phyloP scores from a whole-genome alignment of 2,329 filamentous ascomycete genomes.

The Diaporthe helianthi region DNA sequence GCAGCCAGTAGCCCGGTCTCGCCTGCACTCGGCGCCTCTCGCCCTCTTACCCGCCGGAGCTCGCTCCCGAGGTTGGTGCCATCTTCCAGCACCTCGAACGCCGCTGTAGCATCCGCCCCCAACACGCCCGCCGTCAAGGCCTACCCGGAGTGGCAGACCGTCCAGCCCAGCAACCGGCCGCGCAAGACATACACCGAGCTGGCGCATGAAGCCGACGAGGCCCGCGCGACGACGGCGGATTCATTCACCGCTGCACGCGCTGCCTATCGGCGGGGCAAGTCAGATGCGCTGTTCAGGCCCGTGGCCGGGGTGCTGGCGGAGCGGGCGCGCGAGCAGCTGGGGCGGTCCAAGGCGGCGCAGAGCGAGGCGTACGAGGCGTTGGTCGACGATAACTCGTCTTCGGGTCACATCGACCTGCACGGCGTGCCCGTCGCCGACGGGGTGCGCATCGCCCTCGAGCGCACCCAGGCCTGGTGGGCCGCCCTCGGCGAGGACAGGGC shows the following conservation, averaged over 20 bases:
- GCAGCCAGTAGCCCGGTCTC: slow-evolving; percentile 25
- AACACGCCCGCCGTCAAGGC: slow-evolving; percentile 12
- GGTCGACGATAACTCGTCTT: slow-evolving; percentile 71
- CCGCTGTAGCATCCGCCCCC: slow-evolving; percentile 40
- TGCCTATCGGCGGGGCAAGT: slow-evolving; percentile 60
- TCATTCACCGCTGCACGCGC: slow-evolving; percentile 49
- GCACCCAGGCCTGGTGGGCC: slow-evolving; percentile 79
- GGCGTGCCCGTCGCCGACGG: slow-evolving; percentile 83
- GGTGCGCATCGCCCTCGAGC: slow-evolving; percentile 75
- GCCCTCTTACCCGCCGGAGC: slow-evolving; percentile 6
- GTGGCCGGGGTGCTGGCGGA: slow-evolving; percentile 80
- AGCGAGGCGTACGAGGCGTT: slow-evolving; percentile 73
- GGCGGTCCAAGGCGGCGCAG: slow-evolving; percentile 62
- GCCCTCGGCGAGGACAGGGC: slow-evolving; percentile 69
- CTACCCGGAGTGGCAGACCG: slow-evolving; percentile 27
- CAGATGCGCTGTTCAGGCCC: slow-evolving; percentile 75
- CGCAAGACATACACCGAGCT: slow-evolving; percentile 32
- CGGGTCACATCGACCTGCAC: slow-evolving; percentile 76
- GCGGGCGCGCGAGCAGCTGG: slow-evolving; percentile 69
- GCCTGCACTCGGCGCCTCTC: background rate
- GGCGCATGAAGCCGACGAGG: slow-evolving; percentile 23
- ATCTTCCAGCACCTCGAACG: slow-evolving; percentile 38
- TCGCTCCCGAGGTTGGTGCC: slow-evolving; percentile 28
- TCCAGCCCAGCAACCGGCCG: slow-evolving; percentile 22
- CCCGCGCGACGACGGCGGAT: slow-evolving; percentile 30